Conservation (phyloP, 2,329 filamentous ascomycete species). For the Colletotrichum trifolii region DNA sequence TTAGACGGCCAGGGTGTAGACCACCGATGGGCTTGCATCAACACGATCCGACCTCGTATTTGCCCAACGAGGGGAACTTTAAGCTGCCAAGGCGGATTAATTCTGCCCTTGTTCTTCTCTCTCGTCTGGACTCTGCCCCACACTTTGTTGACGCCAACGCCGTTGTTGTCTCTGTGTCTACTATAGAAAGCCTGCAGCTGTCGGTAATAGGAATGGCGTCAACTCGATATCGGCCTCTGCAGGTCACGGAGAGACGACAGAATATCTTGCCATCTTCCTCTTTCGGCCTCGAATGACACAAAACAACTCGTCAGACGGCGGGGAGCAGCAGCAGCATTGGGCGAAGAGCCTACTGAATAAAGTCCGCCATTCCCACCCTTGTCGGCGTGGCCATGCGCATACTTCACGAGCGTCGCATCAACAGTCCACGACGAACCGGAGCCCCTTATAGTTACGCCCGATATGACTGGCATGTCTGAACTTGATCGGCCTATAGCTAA, state of each 20-base stretch:
- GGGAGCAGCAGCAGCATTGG: conserved; percentile 5
- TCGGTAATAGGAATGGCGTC: background rate
- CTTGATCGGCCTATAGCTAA: no score
- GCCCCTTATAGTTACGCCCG: no score
- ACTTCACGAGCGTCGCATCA: background rate
- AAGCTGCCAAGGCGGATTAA: conserved; percentile 32
- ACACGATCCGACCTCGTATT: conserved; percentile 11
- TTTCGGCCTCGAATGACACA: background rate
- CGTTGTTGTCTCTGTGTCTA: background rate
- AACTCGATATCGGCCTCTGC: background rate
- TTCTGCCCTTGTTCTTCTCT: conserved; percentile 17
- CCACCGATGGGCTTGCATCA: conserved; percentile 2
- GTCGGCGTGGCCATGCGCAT: conserved; percentile 1
- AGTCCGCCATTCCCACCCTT: conserved; percentile 11
- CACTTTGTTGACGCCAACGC: background rate
- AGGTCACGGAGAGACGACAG: background rate
- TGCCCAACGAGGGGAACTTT: conserved; percentile 17
- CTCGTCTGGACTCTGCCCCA: conserved; percentile 17
- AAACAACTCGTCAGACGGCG: conserved; percentile 4
- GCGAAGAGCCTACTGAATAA: conserved; percentile 27
- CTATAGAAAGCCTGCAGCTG: background rate
- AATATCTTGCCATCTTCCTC: background rate
- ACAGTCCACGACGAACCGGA: background rate
- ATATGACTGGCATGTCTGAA: no score
- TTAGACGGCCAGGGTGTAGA: background rate